Conservation (phyloP, 2,329 filamentous ascomycete genomes). For the Talaromyces marneffei region DNA sequence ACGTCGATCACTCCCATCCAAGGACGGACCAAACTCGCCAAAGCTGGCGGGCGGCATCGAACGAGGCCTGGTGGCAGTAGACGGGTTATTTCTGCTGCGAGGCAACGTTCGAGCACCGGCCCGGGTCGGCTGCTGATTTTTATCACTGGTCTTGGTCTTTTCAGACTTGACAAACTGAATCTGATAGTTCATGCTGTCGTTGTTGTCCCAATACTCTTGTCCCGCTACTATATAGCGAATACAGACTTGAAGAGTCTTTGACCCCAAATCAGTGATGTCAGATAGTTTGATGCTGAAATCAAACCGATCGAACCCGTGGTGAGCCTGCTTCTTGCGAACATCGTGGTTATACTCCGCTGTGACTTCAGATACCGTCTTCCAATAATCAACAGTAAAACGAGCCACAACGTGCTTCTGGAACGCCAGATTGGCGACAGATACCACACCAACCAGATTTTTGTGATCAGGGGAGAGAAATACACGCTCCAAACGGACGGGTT, state of each 20-base stretch:
- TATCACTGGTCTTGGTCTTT: constrained; percentile 49
- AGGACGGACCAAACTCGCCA: constrained; percentile 64
- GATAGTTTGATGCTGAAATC: constrained; percentile 90
- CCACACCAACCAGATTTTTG: constrained; percentile 74
- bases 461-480: constrained; percentile 85
- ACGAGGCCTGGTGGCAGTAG: constrained; percentile 45
- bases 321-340: constrained; percentile 58
- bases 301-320: constrained; percentile 76
- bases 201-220: constrained; percentile 94
- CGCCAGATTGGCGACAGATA: constrained; percentile 79
- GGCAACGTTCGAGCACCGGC: constrained; percentile 54
- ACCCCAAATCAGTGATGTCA: constrained; percentile 83
- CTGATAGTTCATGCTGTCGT: constrained; percentile 79
- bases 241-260: constrained; percentile 89
- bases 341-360: constrained; percentile 80
- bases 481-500: constrained; percentile 72
- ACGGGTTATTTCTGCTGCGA: constrained; percentile 57
- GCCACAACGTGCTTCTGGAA: constrained; percentile 88
- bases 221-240: constrained; percentile 80
- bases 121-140: constrained; percentile 41
- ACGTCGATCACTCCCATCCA: constrained; percentile 56
- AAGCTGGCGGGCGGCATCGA: constrained; percentile 49
- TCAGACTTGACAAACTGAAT: constrained; percentile 83
- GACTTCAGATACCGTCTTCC: constrained; percentile 97
- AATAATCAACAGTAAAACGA: constrained; percentile 93